phyloP scores from a whole-genome alignment of 148 eudicot species.

The Arctostaphylos glauca region DNA sequence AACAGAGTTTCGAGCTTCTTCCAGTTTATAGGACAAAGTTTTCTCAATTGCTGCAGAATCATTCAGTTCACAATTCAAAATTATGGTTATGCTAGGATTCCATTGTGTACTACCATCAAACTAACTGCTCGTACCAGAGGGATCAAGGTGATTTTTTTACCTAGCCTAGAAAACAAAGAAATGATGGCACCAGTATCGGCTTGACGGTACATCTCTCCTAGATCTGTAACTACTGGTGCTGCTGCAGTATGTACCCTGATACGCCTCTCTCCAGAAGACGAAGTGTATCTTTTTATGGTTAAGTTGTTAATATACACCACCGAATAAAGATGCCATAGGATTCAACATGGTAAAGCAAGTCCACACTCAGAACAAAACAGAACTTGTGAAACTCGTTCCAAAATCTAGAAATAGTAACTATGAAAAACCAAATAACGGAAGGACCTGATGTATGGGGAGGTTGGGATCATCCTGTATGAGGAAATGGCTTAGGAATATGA shows the following conservation, averaged over 20 bases:
- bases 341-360: not conserved
- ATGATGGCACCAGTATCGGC: conserved; percentile 93
- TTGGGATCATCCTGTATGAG: not conserved
- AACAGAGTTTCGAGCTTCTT: conserved; percentile 72
- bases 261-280: conserved; percentile 99
- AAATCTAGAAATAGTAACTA: conserved; percentile 1
- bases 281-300: conserved; percentile 69
- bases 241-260: conserved; percentile 97
- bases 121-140: not conserved
- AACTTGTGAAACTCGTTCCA: not conserved
- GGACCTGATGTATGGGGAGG: not conserved
- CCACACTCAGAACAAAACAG: not conserved
- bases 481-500: not conserved
- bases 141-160: conserved; percentile 33
- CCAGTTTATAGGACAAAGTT: conserved; percentile 72
- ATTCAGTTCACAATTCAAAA: not conserved
- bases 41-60: conserved; percentile 81
- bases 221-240: conserved; percentile 86
- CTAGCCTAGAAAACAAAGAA: conserved; percentile 80
- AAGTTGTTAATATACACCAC: conserved; percentile 19
- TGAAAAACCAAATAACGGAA: not conserved
- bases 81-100: not conserved
- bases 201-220: conserved; percentile 90
- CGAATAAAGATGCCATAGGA: not conserved
- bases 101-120: not conserved